A percentile compares a stretch with the other conserved stretches of the same genome.
Evolutionary conservation across 2,329 filamentous ascomycete genomes (phyloP).

Genomic region (Colletotrichum sansevieriae): DNA sequence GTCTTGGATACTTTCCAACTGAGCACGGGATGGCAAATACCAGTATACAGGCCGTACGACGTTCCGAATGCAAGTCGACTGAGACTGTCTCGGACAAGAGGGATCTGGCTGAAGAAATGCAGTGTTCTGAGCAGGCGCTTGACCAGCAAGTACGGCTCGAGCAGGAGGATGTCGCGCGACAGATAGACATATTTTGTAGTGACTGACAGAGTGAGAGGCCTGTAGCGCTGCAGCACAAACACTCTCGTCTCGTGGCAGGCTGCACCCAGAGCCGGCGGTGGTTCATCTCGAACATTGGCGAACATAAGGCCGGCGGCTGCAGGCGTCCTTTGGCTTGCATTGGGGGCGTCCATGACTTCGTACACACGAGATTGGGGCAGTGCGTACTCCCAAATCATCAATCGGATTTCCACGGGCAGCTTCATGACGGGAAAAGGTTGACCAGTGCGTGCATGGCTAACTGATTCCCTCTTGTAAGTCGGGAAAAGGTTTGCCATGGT

Average conservation of each 20-base stretch:
- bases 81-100: constrained; percentile 56
- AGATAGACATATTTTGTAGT: constrained; percentile 63
- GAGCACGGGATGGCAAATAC: constrained; percentile 60
- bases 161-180: constrained; percentile 59
- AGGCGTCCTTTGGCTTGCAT: constrained; percentile 54
- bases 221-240: constrained; percentile 58
- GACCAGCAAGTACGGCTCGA: constrained; percentile 62
- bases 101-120: constrained; percentile 60
- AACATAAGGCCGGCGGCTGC: constrained; percentile 60
- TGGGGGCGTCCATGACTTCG: constrained; percentile 61
- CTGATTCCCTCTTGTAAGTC: constrained; percentile 2
- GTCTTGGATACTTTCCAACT: constrained; percentile 59
- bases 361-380: constrained; percentile 60
- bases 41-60: constrained; percentile 60
- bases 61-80: constrained; percentile 60
- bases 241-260: constrained; percentile 60
- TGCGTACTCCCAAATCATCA: constrained; percentile 60
- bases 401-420: constrained; percentile 60
- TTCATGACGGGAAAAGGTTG: constrained; percentile 42
- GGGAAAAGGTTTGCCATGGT: constrained; percentile 36
- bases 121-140: constrained; percentile 61
- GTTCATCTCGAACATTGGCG: constrained; percentile 60
- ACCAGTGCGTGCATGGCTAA: constrained; percentile 5
- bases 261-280: constrained; percentile 57
- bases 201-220: constrained; percentile 57